Evolutionary conservation across 2,329 filamentous ascomycete species (phyloP).

Genomic region (Hymenoscyphus linearis): DNA sequence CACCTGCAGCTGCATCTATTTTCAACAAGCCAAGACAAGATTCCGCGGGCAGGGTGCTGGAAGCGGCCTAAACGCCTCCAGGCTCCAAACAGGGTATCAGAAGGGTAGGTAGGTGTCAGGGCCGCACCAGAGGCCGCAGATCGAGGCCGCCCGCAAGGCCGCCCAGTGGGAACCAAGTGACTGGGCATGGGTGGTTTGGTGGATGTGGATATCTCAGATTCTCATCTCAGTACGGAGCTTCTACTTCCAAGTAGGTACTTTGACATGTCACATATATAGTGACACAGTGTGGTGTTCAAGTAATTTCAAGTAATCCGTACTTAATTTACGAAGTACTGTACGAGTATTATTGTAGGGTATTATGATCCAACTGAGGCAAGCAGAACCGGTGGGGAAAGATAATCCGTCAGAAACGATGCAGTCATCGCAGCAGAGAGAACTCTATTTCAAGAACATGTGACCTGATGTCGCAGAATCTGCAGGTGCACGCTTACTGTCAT

Average conservation of each 20-base stretch:
- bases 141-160: background rate
- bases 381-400: constrained; percentile 6
- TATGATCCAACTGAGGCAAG: constrained; percentile 1
- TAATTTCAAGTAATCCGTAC: too few relatives aligned
- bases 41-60: background rate
- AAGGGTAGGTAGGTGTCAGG: too few relatives aligned
- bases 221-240: too few relatives aligned
- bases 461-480: constrained; percentile 13
- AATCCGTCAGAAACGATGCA: constrained; percentile 1
- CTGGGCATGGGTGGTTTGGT: background rate
- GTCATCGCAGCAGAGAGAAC: background rate
- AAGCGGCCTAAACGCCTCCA: constrained; percentile 1
- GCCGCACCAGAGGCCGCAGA: constrained; percentile 6
- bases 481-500: constrained; percentile 7
- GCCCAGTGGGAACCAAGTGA: background rate
- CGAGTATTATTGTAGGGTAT: background rate
- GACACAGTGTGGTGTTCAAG: background rate
- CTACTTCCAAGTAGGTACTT: too few relatives aligned
- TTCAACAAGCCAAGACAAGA: background rate
- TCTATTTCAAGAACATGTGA: constrained; percentile 9
- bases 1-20: constrained; percentile 8
- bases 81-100: too few relatives aligned
- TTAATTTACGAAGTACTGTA: too few relatives aligned
- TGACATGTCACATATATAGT: background rate
- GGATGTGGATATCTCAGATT: too few relatives aligned